phyloP scores from a whole-genome alignment of 257 asterid genomes.

The Ballota nigra region DNA sequence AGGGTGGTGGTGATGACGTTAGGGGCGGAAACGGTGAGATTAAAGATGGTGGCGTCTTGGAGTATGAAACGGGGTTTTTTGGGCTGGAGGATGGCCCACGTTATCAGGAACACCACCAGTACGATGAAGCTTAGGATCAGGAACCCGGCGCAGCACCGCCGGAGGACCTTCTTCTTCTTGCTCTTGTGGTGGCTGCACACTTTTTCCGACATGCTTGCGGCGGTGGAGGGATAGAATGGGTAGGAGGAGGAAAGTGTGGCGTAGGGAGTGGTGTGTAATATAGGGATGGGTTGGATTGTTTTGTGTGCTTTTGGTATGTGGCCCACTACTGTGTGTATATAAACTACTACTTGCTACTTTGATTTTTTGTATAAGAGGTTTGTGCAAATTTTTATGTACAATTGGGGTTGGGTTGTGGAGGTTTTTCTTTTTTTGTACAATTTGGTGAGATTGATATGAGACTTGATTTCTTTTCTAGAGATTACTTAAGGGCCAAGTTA shows the following conservation, averaged over 20 bases:
- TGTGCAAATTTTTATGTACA: not conserved
- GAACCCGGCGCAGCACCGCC: constrained; percentile 34
- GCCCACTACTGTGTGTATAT: not conserved
- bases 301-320: not conserved
- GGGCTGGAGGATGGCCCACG: constrained; percentile 85
- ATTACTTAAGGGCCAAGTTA: too few species aligned
- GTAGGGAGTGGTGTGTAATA: constrained; percentile 10
- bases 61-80: constrained; percentile 72
- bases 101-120: constrained; percentile 51
- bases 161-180: constrained; percentile 29
- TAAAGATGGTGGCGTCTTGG: constrained; percentile 93
- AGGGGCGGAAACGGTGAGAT: constrained; percentile 71
- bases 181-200: constrained; percentile 71
- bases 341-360: not conserved
- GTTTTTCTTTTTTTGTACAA: too few species aligned
- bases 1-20: constrained; percentile 71
- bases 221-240: constrained; percentile 6
- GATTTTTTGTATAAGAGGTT: not conserved
- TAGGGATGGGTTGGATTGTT: not conserved
- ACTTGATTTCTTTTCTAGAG: too few species aligned
- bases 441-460: too few species aligned
- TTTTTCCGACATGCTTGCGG: constrained; percentile 49
- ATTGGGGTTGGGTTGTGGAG: too few species aligned
- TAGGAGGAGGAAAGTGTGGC: constrained; percentile 8
- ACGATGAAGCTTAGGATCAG: constrained; percentile 45